Conservation (phyloP, 73 alveolate genomes). For the Tetrahymena borealis region DNA sequence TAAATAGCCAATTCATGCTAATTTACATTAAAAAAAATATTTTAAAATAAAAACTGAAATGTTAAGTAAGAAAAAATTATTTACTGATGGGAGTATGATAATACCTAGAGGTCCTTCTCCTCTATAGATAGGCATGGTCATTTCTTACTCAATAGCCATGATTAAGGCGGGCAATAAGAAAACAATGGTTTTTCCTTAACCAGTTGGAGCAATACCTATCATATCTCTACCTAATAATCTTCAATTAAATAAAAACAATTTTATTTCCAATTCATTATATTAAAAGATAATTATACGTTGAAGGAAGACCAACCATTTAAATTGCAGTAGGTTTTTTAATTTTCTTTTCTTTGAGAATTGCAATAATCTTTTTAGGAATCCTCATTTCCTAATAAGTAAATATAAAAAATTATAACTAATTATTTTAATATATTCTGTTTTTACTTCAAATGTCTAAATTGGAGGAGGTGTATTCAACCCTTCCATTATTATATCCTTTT, state of each 20-base stretch:
- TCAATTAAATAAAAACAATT: conserved; percentile 61
- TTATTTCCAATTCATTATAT: not conserved
- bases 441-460: conserved; percentile 27
- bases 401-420: not conserved
- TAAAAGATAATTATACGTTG: not conserved
- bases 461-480: conserved; percentile 48
- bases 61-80: not conserved
- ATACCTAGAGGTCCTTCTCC: conserved; percentile 56
- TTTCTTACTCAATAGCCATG: conserved; percentile 33
- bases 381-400: not conserved
- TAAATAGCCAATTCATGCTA: conserved; percentile 36
- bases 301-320: conserved; percentile 46
- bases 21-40: not conserved
- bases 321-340: conserved; percentile 48
- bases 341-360: conserved; percentile 21
- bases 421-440: no score
- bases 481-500: conserved; percentile 19
- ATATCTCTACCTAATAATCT: conserved; percentile 85
- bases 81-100: conserved; percentile 42
- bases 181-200: conserved; percentile 88
- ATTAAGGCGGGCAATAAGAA: conserved; percentile 79
- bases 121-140: conserved; percentile 20
- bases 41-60: not conserved
- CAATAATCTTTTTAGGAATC: conserved; percentile 22
- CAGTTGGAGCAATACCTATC: conserved; percentile 89